Conservation (phyloP, 2,329 filamentous ascomycete genomes). For the Pyricularia sp. region DNA sequence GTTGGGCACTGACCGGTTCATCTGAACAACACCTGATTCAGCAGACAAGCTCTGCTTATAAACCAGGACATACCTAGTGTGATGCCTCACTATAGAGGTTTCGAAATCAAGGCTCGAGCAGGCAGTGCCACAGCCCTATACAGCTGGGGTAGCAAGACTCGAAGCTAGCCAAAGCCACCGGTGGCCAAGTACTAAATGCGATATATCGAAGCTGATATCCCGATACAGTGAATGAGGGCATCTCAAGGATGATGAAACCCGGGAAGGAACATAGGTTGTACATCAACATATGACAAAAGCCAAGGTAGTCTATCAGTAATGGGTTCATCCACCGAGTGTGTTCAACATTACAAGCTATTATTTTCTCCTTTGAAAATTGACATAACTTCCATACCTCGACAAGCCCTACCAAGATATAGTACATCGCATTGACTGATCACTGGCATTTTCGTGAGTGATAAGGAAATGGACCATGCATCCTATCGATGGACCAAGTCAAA, state of each 20-base stretch:
- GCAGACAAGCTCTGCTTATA: background rate
- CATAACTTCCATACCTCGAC: no score
- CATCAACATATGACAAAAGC: background rate
- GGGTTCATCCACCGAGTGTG: no score
- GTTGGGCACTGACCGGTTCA: background rate
- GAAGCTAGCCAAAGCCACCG: background rate
- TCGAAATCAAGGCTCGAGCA: background rate
- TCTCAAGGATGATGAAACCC: background rate
- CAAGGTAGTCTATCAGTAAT: no score
- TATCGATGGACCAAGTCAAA: no score
- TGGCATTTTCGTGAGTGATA: no score
- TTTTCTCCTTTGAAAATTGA: no score
- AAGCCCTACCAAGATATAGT: no score
- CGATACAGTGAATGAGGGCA: background rate
- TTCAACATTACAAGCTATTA: no score
- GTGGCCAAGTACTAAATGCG: background rate
- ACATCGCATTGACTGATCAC: no score
- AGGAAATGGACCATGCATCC: no score
- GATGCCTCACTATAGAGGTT: background rate
- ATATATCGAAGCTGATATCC: background rate
- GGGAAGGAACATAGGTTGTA: background rate
- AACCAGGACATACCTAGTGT: background rate
- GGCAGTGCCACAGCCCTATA: background rate
- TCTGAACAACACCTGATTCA: background rate
- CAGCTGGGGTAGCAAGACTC: background rate